Evolutionary conservation across 805 yeast genomes (phyloP).

Genomic region (Zygoascus bituminiphila): DNA sequence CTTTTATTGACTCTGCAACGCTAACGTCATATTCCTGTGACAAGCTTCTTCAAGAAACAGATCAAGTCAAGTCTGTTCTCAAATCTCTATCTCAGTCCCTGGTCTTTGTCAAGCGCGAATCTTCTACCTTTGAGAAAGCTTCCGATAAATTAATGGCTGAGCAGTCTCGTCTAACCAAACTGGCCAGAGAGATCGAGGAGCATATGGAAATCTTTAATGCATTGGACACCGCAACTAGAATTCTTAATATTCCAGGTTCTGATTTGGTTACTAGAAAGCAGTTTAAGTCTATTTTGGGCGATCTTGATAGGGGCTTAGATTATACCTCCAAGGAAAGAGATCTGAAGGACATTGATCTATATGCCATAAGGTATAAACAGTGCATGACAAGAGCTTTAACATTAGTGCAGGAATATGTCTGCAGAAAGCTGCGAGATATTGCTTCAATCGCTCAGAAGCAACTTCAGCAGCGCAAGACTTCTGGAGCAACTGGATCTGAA

Average conservation of each 20-base stretch:
- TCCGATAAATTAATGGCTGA: slow-evolving; percentile 44
- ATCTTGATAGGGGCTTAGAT: slow-evolving; percentile 57
- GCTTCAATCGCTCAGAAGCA: slow-evolving; percentile 14
- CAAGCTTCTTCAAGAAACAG: slow-evolving; percentile 40
- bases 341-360: slow-evolving; percentile 62
- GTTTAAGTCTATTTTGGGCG: slow-evolving; percentile 45
- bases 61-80: slow-evolving; percentile 37
- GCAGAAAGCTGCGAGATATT: slow-evolving; percentile 30
- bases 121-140: slow-evolving; percentile 53
- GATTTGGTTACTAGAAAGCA: slow-evolving; percentile 51
- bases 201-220: slow-evolving; percentile 57
- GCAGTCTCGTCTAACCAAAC: slow-evolving; percentile 35
- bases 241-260: slow-evolving; percentile 64
- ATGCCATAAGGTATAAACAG: slow-evolving; percentile 66
- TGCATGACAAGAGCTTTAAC: slow-evolving; percentile 77
- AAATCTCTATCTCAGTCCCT: slow-evolving; percentile 43
- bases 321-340: slow-evolving; percentile 50
- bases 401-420: slow-evolving; percentile 58
- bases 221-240: slow-evolving; percentile 60
- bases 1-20: slow-evolving; percentile 29
- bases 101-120: slow-evolving; percentile 51
- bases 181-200: slow-evolving; percentile 38
- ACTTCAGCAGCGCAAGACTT: slow-evolving; percentile 7
- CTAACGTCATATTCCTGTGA: slow-evolving; percentile 22
- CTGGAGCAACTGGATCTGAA: slow-evolving; percentile 18